Conservation (phyloP, 805 yeast species). For the Debaryomyces castellii region DNA sequence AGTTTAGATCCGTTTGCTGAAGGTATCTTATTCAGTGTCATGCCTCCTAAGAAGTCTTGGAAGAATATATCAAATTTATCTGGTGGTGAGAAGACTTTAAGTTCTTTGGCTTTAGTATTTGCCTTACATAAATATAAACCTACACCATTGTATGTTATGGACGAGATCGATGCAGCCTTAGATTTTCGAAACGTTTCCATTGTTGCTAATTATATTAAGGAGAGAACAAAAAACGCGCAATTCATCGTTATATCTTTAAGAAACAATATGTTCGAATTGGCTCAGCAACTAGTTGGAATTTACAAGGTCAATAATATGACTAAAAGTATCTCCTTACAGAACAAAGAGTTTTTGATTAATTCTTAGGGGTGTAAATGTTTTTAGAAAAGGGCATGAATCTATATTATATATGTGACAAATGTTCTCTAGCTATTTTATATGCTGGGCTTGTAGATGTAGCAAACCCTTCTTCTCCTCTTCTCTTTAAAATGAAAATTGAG, state of each 20-base stretch:
- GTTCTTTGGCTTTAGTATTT: slow-evolving; percentile 92
- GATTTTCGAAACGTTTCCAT: slow-evolving; percentile 96
- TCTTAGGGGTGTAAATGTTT: neutral
- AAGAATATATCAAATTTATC: slow-evolving; percentile 90
- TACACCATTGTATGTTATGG: slow-evolving; percentile 97
- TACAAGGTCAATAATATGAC: slow-evolving; percentile 93
- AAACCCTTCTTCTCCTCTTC: slow-evolving; percentile 70
- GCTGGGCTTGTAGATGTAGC: slow-evolving; percentile 50
- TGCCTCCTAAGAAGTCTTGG: slow-evolving; percentile 99
- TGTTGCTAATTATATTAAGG: slow-evolving; percentile 95
- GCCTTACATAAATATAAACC: slow-evolving; percentile 96
- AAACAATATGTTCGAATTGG: slow-evolving; percentile 96
- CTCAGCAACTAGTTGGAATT: slow-evolving; percentile 91
- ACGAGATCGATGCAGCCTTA: slow-evolving; percentile 97
- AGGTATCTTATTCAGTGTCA: slow-evolving; percentile 93
- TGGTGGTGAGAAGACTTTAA: slow-evolving; percentile 96
- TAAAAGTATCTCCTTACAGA: slow-evolving; percentile 73
- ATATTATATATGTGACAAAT: slow-evolving; percentile 8
- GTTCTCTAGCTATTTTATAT: slow-evolving; percentile 9
- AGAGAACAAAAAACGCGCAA: slow-evolving; percentile 93
- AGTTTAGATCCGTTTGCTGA: slow-evolving; percentile 97
- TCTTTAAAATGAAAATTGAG: slow-evolving; percentile 56
- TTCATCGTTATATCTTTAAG: slow-evolving; percentile 92
- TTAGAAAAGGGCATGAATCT: neutral
- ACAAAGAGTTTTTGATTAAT: slow-evolving; percentile 46